Base-by-base conservation (phyloP, 495 filamentous ascomycete genomes). In the Penicillium flavigenum region DNA sequence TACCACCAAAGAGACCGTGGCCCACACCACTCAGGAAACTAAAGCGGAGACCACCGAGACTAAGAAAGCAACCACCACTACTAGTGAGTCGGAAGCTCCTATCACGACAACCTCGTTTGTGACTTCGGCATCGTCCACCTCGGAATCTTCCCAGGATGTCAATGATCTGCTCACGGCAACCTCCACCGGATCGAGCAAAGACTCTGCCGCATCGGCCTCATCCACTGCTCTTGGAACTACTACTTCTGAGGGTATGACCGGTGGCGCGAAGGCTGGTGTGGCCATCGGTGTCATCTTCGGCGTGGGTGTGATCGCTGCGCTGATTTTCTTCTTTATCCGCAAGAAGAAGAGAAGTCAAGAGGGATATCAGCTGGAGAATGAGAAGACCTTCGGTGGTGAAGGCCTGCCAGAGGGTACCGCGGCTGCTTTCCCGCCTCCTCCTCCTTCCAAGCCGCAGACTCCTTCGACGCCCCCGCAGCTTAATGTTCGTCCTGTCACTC, bases 401-500 rank as follows among this genome's bases (percentile, higher is more conserved):
- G 66, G 48, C 56, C 66, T 59, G 51, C 54, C 58, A 68, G 53
- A 55, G 45, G 53, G 59, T 38, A 32, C 61, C 47, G 66, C 62
- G 56, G 69, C 64, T 47, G 63, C 71, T 41, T 68, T 64, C 44
- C 70, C 74, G 43, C 71, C 72, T 8, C 70, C 72, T 17, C 78
- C 72, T 47, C 54, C 66, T 27, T 55, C 68, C 12, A 67, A 63
- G 41, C 60, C 57, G 8, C 53, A 63, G 19, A 67, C 72, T 58
- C 72, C 81, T 12, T 80, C 78, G 46, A 86, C 85, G 17, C 89
- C 93, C 4, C 92, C 94, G 6, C 84, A 86, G 52, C 79, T 98
- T 43, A 95, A 91, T 62, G 80, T 96, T 48, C 87, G 91, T 38
- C 94, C 92, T 0, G 83, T 96, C 32, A 93, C 91, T 53, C 86